These are phyloP conservation scores for Arachis monticola DNA, from an alignment of 331 rosid species.

Conservation along the genomic window DNA sequence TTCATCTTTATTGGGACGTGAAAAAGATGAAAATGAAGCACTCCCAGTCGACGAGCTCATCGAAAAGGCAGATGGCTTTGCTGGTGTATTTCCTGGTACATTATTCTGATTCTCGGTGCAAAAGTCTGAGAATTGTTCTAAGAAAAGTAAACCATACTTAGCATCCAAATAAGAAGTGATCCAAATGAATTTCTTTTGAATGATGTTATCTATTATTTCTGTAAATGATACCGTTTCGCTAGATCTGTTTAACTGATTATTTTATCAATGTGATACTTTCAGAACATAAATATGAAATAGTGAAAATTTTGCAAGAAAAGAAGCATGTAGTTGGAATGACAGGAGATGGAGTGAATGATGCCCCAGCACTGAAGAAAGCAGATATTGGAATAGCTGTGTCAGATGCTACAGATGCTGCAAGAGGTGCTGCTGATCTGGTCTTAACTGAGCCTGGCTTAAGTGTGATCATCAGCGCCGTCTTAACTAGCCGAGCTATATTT, in stretches of 20 bases:
- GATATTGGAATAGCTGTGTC: constrained; percentile 82
- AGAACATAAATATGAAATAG: constrained; percentile 78
- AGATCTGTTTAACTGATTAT: constrained; percentile 25
- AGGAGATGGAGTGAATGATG: constrained; percentile 84
- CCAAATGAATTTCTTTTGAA: neutral
- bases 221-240: constrained; percentile 18
- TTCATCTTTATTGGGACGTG: constrained; percentile 71
- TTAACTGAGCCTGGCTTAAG: constrained; percentile 84
- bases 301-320: constrained; percentile 71
- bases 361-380: constrained; percentile 83
- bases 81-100: constrained; percentile 92
- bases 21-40: constrained; percentile 70
- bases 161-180: constrained; percentile 19
- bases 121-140: neutral
- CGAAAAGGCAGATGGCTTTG: constrained; percentile 92
- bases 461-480: constrained; percentile 76
- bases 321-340: constrained; percentile 81
- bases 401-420: constrained; percentile 86
- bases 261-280: constrained; percentile 40
- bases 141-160: neutral
- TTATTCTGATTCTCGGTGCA: constrained; percentile 1
- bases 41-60: constrained; percentile 81
- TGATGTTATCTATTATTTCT: constrained; percentile 12
- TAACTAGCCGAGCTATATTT: constrained; percentile 87
- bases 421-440: constrained; percentile 77